Evolutionary conservation across 306 rosid genomes (phyloP).

Genomic region (Senna siamea): DNA sequence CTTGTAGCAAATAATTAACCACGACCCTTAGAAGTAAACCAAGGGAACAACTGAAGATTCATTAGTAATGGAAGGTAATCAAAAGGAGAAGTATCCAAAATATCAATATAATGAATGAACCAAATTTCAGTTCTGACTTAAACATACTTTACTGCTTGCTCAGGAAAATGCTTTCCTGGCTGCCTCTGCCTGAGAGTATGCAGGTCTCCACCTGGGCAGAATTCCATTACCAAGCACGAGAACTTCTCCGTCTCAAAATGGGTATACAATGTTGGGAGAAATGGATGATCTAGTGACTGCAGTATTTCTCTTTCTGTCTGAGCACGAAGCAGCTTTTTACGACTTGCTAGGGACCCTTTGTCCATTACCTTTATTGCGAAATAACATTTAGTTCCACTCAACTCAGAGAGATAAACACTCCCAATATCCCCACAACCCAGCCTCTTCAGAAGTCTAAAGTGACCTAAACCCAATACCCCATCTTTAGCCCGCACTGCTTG

Average conservation of each 20-base stretch:
- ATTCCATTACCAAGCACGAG: slow-evolving; percentile 99
- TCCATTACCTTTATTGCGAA: slow-evolving; percentile 99
- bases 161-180: slow-evolving; percentile 96
- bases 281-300: slow-evolving; percentile 95
- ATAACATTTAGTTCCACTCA: slow-evolving; percentile 93
- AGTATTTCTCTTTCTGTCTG: slow-evolving; percentile 97
- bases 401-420: slow-evolving; percentile 93
- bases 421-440: slow-evolving; percentile 99
- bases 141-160: slow-evolving; percentile 99
- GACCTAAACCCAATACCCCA: slow-evolving; percentile 79
- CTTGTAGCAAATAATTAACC: not conserved
- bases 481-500: slow-evolving; percentile 87
- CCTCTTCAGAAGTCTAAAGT: slow-evolving; percentile 90
- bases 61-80: slow-evolving; percentile 9
- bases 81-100: slow-evolving; percentile 14
- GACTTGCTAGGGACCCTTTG: slow-evolving; percentile 91
- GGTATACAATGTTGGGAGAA: slow-evolving; percentile 93
- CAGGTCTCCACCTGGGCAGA: slow-evolving; percentile 98
- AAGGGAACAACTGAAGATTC: not conserved
- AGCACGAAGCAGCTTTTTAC: slow-evolving; percentile 95
- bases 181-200: slow-evolving; percentile 98
- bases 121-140: slow-evolving; percentile 35
- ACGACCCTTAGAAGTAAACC: not conserved
- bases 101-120: slow-evolving; percentile 23
- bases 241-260: slow-evolving; percentile 98